A percentile compares a stretch with the other conserved stretches of the same genome.
Conservation (phyloP, 129 eudicot genomes). For the Logfia minima region DNA sequence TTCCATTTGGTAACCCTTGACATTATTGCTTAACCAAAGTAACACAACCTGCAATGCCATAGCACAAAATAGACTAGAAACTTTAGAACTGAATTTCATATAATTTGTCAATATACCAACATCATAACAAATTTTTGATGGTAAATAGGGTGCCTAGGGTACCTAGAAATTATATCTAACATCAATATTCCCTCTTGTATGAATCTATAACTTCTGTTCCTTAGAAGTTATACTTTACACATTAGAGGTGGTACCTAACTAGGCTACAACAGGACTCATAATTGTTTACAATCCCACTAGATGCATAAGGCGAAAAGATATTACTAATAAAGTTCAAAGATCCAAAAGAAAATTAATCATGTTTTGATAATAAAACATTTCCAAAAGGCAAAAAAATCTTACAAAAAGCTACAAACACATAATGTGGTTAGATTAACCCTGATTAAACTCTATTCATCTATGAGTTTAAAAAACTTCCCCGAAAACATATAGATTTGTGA, state of each 20-base stretch:
- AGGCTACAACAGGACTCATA: conserved; percentile 14
- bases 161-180: conserved; percentile 1
- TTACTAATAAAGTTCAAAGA: conserved; percentile 27
- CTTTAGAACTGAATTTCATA: not conserved
- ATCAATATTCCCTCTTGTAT: conserved; percentile 18
- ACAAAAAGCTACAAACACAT: conserved; percentile 16
- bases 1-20: conserved; percentile 91
- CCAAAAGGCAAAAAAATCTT: conserved; percentile 19
- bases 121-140: not conserved
- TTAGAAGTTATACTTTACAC: not conserved
- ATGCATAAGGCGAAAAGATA: conserved; percentile 24
- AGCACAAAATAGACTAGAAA: not conserved
- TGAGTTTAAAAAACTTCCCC: not conserved
- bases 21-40: conserved; percentile 47
- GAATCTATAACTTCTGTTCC: not conserved
- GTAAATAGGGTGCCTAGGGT: conserved; percentile 11
- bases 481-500: conserved; percentile 19
- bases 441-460: not conserved
- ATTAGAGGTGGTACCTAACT: conserved; percentile 17
- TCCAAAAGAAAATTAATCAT: conserved; percentile 18
- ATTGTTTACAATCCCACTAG: conserved; percentile 4
- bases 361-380: conserved; percentile 15
- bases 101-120: not conserved
- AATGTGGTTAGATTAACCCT: conserved; percentile 32
- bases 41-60: conserved; percentile 32